phyloP scores from a whole-genome alignment of 2,329 filamentous ascomycete genomes.

The Talaromyces sp. region DNA sequence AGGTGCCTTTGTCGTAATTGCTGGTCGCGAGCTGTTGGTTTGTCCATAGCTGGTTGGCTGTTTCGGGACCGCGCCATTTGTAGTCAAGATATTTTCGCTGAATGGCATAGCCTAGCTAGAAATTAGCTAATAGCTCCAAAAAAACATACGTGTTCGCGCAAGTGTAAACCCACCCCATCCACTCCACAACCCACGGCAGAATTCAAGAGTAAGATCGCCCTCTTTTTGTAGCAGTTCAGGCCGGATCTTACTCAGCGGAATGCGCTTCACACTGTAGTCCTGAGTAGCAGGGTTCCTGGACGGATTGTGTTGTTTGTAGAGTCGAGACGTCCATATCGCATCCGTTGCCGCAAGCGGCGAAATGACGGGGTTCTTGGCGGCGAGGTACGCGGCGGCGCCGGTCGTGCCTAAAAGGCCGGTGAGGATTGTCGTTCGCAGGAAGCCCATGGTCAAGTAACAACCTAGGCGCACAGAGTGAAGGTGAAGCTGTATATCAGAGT shows the following conservation, averaged over 20 bases:
- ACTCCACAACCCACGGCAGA: neutral
- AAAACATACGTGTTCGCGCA: neutral
- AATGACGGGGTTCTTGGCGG: neutral
- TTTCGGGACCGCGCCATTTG: neutral
- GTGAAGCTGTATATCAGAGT: neutral
- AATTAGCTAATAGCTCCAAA: neutral
- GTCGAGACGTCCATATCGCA: neutral
- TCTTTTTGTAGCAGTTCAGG: neutral
- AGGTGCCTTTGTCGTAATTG: neutral
- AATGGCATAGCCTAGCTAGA: neutral
- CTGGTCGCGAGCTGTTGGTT: neutral
- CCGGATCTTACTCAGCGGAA: neutral
- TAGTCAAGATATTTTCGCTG: neutral
- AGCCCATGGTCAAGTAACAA: neutral
- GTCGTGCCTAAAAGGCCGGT: neutral
- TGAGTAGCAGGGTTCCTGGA: neutral
- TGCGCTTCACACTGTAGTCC: neutral
- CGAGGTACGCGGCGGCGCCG: neutral
- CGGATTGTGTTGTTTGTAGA: neutral
- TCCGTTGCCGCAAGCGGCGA: neutral
- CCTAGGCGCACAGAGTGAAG: neutral
- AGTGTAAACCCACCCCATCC: neutral
- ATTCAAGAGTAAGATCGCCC: neutral
- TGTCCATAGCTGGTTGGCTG: neutral
- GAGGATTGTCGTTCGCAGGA: neutral